phyloP scores from a whole-genome alignment of 495 filamentous ascomycete genomes.

The Neurospora sp. region DNA sequence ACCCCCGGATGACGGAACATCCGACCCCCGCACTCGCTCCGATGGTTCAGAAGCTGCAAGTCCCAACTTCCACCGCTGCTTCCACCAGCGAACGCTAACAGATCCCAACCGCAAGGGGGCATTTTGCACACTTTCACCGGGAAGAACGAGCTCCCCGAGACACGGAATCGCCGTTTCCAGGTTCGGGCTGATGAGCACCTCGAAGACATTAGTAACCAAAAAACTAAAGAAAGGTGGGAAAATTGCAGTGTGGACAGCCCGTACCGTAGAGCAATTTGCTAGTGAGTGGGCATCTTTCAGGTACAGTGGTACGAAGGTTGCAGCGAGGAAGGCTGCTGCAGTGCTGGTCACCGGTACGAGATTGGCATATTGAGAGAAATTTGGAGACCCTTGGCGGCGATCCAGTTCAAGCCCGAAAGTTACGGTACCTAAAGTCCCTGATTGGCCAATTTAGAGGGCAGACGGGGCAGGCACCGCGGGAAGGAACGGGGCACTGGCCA shows the following conservation, averaged over 20 bases:
- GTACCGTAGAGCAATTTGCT: background rate
- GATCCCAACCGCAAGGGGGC: background rate
- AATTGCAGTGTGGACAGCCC: background rate
- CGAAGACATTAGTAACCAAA: background rate
- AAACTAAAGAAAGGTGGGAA: background rate
- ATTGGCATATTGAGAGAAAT: background rate
- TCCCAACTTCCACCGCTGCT: background rate
- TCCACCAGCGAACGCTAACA: background rate
- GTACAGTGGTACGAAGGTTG: background rate
- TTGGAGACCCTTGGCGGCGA: background rate
- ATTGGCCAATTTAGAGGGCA: background rate
- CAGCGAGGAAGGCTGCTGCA: background rate
- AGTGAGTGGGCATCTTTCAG: background rate
- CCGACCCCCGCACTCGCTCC: background rate
- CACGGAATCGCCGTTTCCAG: background rate
- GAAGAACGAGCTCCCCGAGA: background rate
- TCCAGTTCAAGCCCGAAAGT: background rate
- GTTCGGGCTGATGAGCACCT: background rate
- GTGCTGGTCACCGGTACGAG: background rate
- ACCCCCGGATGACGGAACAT: background rate
- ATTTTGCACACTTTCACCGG: background rate
- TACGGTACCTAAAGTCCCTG: background rate
- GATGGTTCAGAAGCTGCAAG: background rate
- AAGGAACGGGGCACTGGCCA: background rate
- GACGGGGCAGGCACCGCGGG: background rate